Base-by-base conservation (phyloP, 352 stramenopile species). In the Globisporangium ultimum region DNA sequence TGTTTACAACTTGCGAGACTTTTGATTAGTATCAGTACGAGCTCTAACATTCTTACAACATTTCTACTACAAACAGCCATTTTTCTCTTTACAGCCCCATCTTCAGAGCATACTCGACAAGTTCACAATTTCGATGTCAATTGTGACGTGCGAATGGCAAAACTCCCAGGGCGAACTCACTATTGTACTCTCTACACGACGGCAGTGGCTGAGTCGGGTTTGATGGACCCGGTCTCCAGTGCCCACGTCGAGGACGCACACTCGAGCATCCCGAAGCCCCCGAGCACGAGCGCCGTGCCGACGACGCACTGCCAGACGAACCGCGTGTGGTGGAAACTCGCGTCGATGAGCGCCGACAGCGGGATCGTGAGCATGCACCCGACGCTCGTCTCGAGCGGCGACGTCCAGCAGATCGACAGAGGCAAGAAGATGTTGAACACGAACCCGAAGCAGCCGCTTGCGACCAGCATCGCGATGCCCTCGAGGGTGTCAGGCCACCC, bases 301-400 rank as follows among this genome's bases (percentile, higher is more conserved):
- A 72, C 52, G 24, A 87, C 68, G 45, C 76, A 80, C 62, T 81
- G 53, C 63, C 55, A 68, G 3, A 75, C 78, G 53, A 88, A 85
- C 17, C 59, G 53, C 7, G 76, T 78, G 52, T 70, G 56, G 56
- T 84, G 72, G 46, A 85, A 41, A 41, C 76, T 28, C 11, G 66
- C 73, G 58, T 88, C 75, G 50, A 81, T 47, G 13, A 84, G 8
- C 12, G 63, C 78, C 3, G 78, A 81, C 36, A 85, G 48, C 11
- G 78, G 78, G 48, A 88, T 80, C 43, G 66, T 84, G 42, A 84
- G 60, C 78, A 88, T 83, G 46, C 74, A 80, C 0, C 75, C 73
- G 32, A 85, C 75, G 48, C 75, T 80, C 20, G 76, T 83, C 58
- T 83, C 73, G 21, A 86, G 52, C 13, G 76, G 76, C 21, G 76